phyloP scores from a whole-genome alignment of 1,284 basidiomycete species.

The Trametes sp. region DNA sequence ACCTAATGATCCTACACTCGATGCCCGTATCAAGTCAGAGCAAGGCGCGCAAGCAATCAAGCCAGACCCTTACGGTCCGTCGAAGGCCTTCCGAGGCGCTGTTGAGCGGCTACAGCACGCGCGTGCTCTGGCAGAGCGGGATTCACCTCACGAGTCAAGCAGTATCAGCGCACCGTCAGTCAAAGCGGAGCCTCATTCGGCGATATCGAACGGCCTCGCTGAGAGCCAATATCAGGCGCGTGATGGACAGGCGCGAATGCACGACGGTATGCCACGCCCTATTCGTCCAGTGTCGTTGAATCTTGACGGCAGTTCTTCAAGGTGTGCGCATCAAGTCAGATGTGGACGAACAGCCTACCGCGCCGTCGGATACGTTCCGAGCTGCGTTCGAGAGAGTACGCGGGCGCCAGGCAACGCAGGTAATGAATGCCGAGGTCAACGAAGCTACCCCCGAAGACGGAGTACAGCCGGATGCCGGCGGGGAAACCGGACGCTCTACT shows the following conservation, averaged over 20 bases:
- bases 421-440: not conserved
- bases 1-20: not conserved
- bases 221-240: too few species aligned
- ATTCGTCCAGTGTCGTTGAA: too few species aligned
- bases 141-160: not conserved
- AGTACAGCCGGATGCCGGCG: too few species aligned
- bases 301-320: not conserved
- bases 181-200: not conserved
- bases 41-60: not conserved
- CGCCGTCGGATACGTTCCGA: conserved; percentile 1
- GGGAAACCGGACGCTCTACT: not conserved
- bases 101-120: not conserved
- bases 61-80: not conserved
- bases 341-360: not conserved
- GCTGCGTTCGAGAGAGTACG: conserved; percentile 6
- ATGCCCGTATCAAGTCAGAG: not conserved
- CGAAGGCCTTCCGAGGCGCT: not conserved
- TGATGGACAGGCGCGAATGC: not conserved
- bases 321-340: conserved; percentile 4
- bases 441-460: not conserved
- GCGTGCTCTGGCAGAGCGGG: not conserved
- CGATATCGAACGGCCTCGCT: too few species aligned
- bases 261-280: not conserved
- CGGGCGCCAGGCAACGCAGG: not conserved
- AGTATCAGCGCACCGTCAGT: not conserved